Base-by-base conservation (phyloP, 306 rosid species). In the Acacia crassicarpa region DNA sequence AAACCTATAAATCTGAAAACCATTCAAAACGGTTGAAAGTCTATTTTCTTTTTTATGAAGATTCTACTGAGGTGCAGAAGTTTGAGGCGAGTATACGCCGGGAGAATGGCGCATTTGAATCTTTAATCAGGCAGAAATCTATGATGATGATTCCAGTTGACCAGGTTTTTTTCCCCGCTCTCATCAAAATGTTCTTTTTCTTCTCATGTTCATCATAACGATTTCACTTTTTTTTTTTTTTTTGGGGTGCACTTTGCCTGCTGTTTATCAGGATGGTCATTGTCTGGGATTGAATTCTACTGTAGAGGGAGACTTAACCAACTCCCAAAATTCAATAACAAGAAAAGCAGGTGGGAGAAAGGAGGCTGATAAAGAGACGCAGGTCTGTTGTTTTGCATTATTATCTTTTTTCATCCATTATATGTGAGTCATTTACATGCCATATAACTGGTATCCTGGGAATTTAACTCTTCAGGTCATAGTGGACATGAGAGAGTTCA, bases 401-500 rank as follows among this genome's bases (percentile, higher is more conserved):
- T 20, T 9, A 58, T 58, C 4, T 3, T 58, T 6, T 72, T 63
- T 70, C 11, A n/a, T 65, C 45, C 84, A 63, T 44, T 32, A 75
- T 56, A 25, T 78, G 32, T 84, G 78, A 63, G 19, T 72, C 73
- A 40, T 75, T 59, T 46, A 43, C 67, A 72, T 67, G 78, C 49
- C 25, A 66, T 22, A 73, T 77, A 49, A 61, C 84, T 65, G 48
- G 73, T 84, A 49, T 49, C 53, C 35, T 62, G 72, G 66, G 77
- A 68, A 83, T 74, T 84, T 62, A 75, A 82, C 48, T 83, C 86
- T 83, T 89, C 92, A 95, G 99, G 89, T 95, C 83, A 92, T 93
- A 76, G 99, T 95, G 78, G 99, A 95, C 89, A 92, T 93, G 99
- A 85, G 99, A 74, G 99, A 95, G 85, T 95, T 95, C 91, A 95